These are phyloP conservation scores for Solanum peruvianum DNA, from an alignment of 257 asterid species.

Conservation along the genomic window DNA sequence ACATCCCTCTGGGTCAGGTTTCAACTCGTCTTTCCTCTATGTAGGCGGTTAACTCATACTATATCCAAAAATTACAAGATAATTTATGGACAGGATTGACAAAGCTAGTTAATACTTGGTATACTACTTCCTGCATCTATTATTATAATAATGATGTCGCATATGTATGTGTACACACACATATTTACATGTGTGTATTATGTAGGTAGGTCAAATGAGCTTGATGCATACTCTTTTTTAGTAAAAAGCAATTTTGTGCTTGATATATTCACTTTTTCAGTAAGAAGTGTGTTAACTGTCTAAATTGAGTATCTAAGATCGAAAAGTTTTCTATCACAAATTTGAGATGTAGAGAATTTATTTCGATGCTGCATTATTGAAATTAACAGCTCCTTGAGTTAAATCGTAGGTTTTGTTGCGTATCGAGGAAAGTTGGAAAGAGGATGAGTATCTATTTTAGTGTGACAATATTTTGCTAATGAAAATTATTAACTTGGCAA, in stretches of 20 bases:
- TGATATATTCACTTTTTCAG: neutral
- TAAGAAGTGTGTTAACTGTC: neutral
- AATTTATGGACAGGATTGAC: neutral
- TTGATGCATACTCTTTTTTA: neutral
- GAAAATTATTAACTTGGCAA: neutral
- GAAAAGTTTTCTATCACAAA: neutral
- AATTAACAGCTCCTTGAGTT: neutral
- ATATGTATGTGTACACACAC: neutral
- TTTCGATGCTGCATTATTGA: neutral
- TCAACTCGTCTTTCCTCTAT: neutral
- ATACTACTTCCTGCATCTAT: neutral
- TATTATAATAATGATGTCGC: neutral
- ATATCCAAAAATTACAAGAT: neutral
- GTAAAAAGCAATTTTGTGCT: neutral
- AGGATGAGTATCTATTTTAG: neutral
- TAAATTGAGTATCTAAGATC: neutral
- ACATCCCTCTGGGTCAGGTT: neutral
- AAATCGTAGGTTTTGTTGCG: neutral
- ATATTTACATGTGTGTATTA: neutral
- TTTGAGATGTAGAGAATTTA: neutral
- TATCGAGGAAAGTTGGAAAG: neutral
- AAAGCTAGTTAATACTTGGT: neutral
- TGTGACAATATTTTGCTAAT: neutral
- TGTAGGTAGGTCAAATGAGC: neutral
- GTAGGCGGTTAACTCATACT: neutral